Percentiles rank a stretch among this genome's conserved stretches.
These are phyloP conservation scores for Arachnomyces sp. DNA, from an alignment of 2,329 filamentous ascomycete genomes.

Conservation along the genomic window DNA sequence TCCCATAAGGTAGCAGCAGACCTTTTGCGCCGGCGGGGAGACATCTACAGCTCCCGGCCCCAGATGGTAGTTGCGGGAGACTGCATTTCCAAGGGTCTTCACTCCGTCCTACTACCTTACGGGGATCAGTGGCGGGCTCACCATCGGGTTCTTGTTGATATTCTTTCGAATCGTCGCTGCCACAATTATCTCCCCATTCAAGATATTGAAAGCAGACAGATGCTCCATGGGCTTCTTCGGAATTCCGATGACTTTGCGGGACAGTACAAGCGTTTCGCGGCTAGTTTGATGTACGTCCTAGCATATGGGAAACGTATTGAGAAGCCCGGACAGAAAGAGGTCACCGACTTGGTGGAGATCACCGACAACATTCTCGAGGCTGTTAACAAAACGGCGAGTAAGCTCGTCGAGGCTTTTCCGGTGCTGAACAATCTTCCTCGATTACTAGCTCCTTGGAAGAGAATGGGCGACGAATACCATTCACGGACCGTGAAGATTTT, in stretches of 20 bases:
- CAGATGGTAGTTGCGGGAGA: slow-evolving; percentile 19
- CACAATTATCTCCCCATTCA: slow-evolving; percentile 43
- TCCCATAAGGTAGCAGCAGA: slow-evolving; percentile 27
- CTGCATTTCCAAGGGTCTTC: slow-evolving; percentile 28
- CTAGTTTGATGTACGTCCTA: slow-evolving; percentile 44
- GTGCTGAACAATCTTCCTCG: slow-evolving; percentile 36
- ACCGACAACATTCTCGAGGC: slow-evolving; percentile 39
- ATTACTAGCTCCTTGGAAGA: slow-evolving; percentile 39
- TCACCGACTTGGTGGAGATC: slow-evolving; percentile 37
- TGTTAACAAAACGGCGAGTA: slow-evolving; percentile 42
- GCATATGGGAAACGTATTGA: slow-evolving; percentile 44
- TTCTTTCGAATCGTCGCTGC: slow-evolving; percentile 39
- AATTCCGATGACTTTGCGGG: slow-evolving; percentile 36
- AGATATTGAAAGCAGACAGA: slow-evolving; percentile 42
- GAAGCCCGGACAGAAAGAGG: slow-evolving; percentile 32
- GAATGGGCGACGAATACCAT: slow-evolving; percentile 6
- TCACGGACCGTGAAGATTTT: slow-evolving; percentile 11
- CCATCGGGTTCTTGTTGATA: slow-evolving; percentile 36
- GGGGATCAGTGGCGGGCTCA: slow-evolving; percentile 41
- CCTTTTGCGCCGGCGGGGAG: slow-evolving; percentile 31
- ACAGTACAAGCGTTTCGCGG: slow-evolving; percentile 42
- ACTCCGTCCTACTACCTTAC: slow-evolving; percentile 44
- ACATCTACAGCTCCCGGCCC: slow-evolving; percentile 34
- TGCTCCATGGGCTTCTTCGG: slow-evolving; percentile 39
- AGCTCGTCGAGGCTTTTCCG: slow-evolving; percentile 40